Percentiles rank a stretch among this genome's conserved stretches.
Evolutionary conservation across 2,329 filamentous ascomycete genomes (phyloP).

Genomic region (Aspergillus piperis): DNA sequence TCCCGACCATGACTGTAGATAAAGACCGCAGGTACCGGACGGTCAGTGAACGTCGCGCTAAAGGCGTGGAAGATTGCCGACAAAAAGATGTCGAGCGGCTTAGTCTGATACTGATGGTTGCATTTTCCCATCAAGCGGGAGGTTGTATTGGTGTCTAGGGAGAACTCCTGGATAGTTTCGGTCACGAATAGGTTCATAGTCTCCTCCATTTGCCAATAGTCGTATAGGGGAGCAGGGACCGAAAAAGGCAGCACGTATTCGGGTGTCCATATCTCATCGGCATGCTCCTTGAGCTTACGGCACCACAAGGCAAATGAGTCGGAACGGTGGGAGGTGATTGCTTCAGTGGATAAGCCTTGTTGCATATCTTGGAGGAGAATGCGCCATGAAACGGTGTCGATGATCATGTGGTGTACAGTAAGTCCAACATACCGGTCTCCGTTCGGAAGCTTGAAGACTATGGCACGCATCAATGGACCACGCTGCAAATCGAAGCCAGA

Average conservation of each 20-base stretch:
- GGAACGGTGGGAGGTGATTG: constrained; percentile 44
- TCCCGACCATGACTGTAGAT: constrained; percentile 29
- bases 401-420: constrained; percentile 15
- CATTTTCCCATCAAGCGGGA: constrained; percentile 11
- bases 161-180: constrained; percentile 22
- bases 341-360: constrained; percentile 36
- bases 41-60: constrained; percentile 17
- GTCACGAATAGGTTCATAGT: constrained; percentile 59
- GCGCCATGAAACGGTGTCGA: constrained; percentile 20
- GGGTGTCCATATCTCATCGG: constrained; percentile 20
- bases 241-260: background rate
- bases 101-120: constrained; percentile 15
- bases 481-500: constrained; percentile 1
- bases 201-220: background rate
- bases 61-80: constrained; percentile 24
- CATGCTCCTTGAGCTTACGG: constrained; percentile 47
- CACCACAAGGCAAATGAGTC: constrained; percentile 14
- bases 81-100: constrained; percentile 26
- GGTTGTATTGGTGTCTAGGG: background rate
- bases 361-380: constrained; percentile 17
- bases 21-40: constrained; percentile 21
- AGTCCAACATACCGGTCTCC: constrained; percentile 1
- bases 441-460: constrained; percentile 5
- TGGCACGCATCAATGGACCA: background rate
- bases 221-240: background rate